Percentiles rank a stretch among this genome's conserved stretches.
Evolutionary conservation across 129 eudicot genomes (phyloP).

Genomic region (Rutidosis leptorrhynchoides): DNA sequence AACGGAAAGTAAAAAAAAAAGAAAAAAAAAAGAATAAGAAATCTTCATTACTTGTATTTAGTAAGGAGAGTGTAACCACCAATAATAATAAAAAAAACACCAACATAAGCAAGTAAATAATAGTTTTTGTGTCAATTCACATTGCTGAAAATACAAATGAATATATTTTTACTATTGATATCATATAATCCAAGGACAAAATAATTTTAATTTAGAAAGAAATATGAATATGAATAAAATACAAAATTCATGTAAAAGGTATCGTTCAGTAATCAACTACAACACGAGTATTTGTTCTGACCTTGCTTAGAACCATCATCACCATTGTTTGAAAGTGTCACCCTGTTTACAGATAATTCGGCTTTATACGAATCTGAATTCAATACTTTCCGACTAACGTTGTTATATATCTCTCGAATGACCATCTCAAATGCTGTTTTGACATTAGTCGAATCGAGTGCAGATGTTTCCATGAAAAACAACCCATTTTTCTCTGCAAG

Average conservation of each 20-base stretch:
- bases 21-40: too few relatives aligned
- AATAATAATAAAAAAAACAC: too few relatives aligned
- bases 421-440: conserved; percentile 72
- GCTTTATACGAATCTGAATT: conserved; percentile 84
- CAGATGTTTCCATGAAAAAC: conserved; percentile 89
- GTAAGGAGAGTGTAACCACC: not conserved
- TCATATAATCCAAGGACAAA: conserved; percentile 29
- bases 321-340: conserved; percentile 51
- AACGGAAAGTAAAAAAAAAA: too few relatives aligned
- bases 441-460: conserved; percentile 79
- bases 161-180: conserved; percentile 1
- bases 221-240: not conserved
- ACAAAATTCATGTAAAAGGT: conserved; percentile 4
- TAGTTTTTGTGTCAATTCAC: conserved; percentile 13
- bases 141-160: conserved; percentile 13
- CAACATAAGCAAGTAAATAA: conserved; percentile 7
- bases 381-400: conserved; percentile 73
- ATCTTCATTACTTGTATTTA: not conserved
- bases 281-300: conserved; percentile 53
- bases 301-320: conserved; percentile 40
- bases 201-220: conserved; percentile 26
- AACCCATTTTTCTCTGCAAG: conserved; percentile 75
- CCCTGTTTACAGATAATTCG: conserved; percentile 68
- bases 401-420: conserved; percentile 66
- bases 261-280: conserved; percentile 43